phyloP scores from a whole-genome alignment of 169 alveolate genomes.

The Toxoplasma gondii region DNA sequence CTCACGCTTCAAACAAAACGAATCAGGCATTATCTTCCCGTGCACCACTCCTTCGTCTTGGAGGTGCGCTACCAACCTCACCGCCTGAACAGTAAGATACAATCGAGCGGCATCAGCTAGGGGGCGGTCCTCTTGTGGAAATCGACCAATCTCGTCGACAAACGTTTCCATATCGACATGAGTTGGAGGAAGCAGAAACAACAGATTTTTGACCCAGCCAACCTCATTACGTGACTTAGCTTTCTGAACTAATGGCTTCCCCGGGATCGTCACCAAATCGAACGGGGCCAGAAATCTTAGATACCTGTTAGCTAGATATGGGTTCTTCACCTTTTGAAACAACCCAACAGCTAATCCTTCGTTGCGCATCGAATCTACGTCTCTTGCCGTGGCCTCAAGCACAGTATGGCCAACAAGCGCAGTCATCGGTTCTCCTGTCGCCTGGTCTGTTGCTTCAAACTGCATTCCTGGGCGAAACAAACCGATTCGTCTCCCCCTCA shows the following conservation, averaged over 20 bases:
- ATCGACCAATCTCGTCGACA: neutral
- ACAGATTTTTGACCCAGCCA: neutral
- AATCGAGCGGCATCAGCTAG: neutral
- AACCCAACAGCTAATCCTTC: neutral
- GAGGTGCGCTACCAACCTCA: neutral
- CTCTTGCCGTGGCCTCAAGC: too few species aligned
- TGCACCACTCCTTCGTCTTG: neutral
- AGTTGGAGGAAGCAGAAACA: neutral
- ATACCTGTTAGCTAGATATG: neutral
- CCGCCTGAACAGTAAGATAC: neutral
- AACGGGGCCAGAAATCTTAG: neutral
- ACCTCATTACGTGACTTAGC: neutral
- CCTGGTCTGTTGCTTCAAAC: too few species aligned
- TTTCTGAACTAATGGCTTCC: neutral
- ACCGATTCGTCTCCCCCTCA: too few species aligned
- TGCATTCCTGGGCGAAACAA: too few species aligned
- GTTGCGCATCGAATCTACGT: neutral
- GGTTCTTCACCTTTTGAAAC: neutral
- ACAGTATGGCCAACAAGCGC: too few species aligned
- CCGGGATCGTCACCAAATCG: neutral
- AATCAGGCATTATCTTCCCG: neutral
- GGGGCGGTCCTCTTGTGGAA: neutral
- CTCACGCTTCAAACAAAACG: neutral
- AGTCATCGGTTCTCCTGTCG: too few species aligned
- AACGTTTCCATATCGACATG: neutral